Conservation (phyloP, 495 filamentous ascomycete genomes). For the Pseudomonodictys pantanalensis region DNA sequence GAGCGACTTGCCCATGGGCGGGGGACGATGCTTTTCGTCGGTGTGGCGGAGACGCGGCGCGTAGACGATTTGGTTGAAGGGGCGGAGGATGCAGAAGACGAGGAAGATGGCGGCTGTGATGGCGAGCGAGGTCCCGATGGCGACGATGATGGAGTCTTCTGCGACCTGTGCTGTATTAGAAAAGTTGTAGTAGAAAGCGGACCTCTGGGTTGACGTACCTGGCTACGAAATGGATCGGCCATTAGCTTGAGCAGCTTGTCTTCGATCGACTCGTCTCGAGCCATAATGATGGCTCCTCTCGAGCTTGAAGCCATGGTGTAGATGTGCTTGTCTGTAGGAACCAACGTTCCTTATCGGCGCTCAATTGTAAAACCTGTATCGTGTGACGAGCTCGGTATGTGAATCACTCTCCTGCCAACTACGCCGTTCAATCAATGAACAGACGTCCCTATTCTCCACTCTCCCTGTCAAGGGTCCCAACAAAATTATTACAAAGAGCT, state of each 20-base stretch:
- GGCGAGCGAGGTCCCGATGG: conserved; percentile 77
- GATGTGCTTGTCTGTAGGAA: conserved; percentile 3
- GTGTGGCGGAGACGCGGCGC: conserved; percentile 92
- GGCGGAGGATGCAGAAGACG: conserved; percentile 82
- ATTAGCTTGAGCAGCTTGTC: conserved; percentile 40
- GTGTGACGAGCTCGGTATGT: not conserved
- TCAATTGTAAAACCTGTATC: too few relatives aligned
- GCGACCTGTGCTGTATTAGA: conserved; percentile 48
- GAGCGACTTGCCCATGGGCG: conserved; percentile 78
- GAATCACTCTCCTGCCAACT: not conserved
- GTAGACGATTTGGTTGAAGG: conserved; percentile 86
- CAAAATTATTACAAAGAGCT: conserved; percentile 13
- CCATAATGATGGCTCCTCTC: conserved; percentile 5
- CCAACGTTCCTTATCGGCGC: too few relatives aligned
- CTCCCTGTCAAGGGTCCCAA: not conserved
- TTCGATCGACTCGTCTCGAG: conserved; percentile 21
- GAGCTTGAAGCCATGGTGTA: conserved; percentile 21
- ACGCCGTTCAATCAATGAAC: conserved; percentile 15
- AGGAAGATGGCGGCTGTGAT: conserved; percentile 61
- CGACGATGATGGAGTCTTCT: conserved; percentile 67
- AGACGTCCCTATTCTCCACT: too few relatives aligned
- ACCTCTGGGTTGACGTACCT: conserved; percentile 22
- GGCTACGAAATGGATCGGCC: conserved; percentile 34
- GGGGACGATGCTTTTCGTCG: conserved; percentile 88
- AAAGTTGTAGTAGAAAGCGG: not conserved